Evolutionary conservation across 164 flowering plant genomes (phyloP), one percentile per base, ranked within the genome.

Genomic region (Annona cherimola): DNA sequence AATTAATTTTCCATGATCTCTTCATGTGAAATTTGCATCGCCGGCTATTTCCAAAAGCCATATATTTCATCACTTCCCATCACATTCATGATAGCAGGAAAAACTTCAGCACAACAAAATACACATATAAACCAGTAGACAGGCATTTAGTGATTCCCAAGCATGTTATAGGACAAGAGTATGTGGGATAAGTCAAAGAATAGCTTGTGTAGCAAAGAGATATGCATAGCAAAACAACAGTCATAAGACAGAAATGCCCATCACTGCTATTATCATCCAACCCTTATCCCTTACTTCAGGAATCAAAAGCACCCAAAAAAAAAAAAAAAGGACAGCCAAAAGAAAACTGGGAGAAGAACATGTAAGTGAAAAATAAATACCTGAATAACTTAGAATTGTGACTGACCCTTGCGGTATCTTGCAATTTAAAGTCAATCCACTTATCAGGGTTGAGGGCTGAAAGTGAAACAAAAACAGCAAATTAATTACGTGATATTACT

Each of bases 361-460:
- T 41, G 5, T 40, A 44, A 41, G 41, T 18, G 8, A 20, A 62
- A 46, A 14, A 41, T 65, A 42, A 14, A 72, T 69, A 93, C 99
- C 99, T 93, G 89, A 84, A 93, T 73, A 95, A 82, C 68, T 90
- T 84, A 61, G 95, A 81, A 71, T 93, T 95, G 76, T 89, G 97
- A 87, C 91, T 95, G 76, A 88, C 99, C 66, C 81, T 84, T 63
- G 92, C 97, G 73, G 85, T 88, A 63, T 95, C 98, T 79, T 86
- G 93, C 67, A 95, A 84, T 84, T 88, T 82, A 77, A 95, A 93
- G 76, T 86, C 91, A 81, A 88, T 61, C 99, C 96, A 95, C 75
- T 90, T 91, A 73, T 93, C 89, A 5, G 99, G 91, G 76, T 83
- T 88, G 41, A 95, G 87, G 3, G 97, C 98, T 95, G 93, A 75